Evolutionary conservation across 495 filamentous ascomycete species (phyloP).

Genomic region (Xylaria longipes): DNA sequence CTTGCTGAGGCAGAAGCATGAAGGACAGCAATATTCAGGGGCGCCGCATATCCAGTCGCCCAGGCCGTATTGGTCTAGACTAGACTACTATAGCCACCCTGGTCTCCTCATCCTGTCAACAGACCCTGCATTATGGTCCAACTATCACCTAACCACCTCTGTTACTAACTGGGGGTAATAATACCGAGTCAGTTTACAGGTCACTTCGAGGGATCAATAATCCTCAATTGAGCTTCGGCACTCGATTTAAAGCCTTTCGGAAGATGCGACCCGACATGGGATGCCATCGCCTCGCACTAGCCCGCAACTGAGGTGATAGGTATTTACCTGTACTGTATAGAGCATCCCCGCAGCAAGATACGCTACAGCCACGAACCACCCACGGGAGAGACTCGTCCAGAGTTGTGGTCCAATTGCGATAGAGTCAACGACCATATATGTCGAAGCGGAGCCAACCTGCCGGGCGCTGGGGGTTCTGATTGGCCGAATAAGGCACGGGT

Average conservation of each 20-base stretch:
- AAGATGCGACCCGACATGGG: background rate
- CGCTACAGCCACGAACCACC: background rate
- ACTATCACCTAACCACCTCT: background rate
- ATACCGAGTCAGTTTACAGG: background rate
- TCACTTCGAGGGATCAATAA: background rate
- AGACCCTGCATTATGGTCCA: constrained; percentile 14
- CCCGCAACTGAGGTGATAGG: background rate
- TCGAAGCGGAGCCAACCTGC: constrained; percentile 8
- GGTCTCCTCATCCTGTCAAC: constrained; percentile 11
- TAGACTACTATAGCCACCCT: background rate
- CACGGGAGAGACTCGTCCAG: background rate
- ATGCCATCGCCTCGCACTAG: background rate
- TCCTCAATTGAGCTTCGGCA: background rate
- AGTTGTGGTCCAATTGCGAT: background rate
- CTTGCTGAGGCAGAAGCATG: background rate
- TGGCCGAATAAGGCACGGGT: background rate
- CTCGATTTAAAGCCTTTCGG: background rate
- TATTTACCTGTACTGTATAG: background rate
- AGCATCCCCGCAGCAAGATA: background rate
- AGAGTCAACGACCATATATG: background rate
- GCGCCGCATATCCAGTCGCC: background rate
- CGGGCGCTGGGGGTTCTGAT: background rate
- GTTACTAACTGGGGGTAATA: background rate
- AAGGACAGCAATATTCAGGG: constrained; percentile 15
- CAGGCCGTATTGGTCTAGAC: constrained; percentile 1